Base-by-base conservation (phyloP, 225 moss, liverwort and hornwort species). In the Physcomitrium patens region DNA sequence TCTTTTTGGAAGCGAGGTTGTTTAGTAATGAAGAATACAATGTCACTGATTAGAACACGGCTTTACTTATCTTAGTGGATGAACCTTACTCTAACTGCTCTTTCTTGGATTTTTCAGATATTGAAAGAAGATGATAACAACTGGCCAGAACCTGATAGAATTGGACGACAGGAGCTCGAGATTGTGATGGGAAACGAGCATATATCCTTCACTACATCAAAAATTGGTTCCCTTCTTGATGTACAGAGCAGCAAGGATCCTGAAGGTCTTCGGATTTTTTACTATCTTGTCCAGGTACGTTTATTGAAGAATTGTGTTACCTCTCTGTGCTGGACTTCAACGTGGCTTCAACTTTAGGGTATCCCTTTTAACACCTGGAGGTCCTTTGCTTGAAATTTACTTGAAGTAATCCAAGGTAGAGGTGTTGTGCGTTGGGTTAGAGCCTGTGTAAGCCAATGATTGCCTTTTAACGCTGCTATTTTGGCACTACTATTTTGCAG, bases 141-240 rank as follows among this genome's bases (percentile, higher is more conserved):
- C 45, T 52, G 17, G 87, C 90, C 90, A 58, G 84, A 91, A 58
- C 82, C 80, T 16, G 86, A 91, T 58, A 84, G 90, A 79, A 69
- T 88, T 57, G 90, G 86, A 51, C 82, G 87, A 16, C 90, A 91
- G 27, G 90, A 91, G 86, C 86, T 91, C 46, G 85, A 90, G 51
- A 90, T 90, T 70, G 87, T 87, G 27, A 87, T 90, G 85, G 88
- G 90, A 0, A 91, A 88, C 55, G 88, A 91, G 53, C 90, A 91
- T 69, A 88, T 91, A 10, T 88, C 88, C n/a, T 86, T 91, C 65
- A 91, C 87, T 13, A 91, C 87, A 5, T 91, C 87, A 28, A 88
- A 91, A 68, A 87, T 91, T 66, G 90, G 86, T 42, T 91, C 90
- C 52, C 88, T 88, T 17, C 79, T 88, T 16, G 90, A 87, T 72